Evolutionary conservation across 306 rosid species (phyloP).

Genomic region (Quillaja saponaria): DNA sequence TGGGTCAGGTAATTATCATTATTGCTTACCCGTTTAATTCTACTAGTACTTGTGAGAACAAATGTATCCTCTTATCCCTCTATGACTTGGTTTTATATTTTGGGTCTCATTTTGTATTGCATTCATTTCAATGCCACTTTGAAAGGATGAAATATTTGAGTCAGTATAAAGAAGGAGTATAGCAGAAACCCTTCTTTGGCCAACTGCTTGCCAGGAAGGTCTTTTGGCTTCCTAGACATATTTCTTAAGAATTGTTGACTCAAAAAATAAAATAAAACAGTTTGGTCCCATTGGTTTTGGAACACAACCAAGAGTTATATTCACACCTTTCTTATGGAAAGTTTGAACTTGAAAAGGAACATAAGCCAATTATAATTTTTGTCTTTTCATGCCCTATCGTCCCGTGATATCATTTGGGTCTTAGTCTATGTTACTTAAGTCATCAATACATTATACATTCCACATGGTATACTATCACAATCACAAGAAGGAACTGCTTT

Average conservation of each 20-base stretch:
- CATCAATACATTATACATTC: conserved; percentile 7
- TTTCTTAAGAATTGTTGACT: too few species aligned
- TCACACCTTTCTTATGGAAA: conserved; percentile 16
- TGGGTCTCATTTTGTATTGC: conserved; percentile 26
- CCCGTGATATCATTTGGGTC: conserved; percentile 17
- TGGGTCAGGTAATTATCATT: conserved; percentile 67
- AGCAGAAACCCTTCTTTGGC: neutral
- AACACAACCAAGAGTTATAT: neutral
- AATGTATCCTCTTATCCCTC: conserved; percentile 6
- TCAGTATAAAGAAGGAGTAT: neutral
- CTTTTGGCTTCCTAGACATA: neutral
- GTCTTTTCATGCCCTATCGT: neutral
- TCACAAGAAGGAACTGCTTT: too few species aligned
- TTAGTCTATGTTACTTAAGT: conserved; percentile 11
- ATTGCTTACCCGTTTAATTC: conserved; percentile 21
- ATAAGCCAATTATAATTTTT: conserved; percentile 16
- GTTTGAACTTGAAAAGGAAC: conserved; percentile 14
- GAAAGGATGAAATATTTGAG: conserved; percentile 2
- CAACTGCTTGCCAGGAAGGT: neutral
- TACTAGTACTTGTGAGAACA: conserved; percentile 21
- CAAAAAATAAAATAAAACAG: too few species aligned
- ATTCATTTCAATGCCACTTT: conserved; percentile 15
- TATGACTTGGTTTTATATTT: conserved; percentile 15
- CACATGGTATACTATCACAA: too few species aligned
- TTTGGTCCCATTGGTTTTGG: conserved; percentile 7